Conservation (phyloP, 768 basidiomycete species). For the Boletus reticulatus region DNA sequence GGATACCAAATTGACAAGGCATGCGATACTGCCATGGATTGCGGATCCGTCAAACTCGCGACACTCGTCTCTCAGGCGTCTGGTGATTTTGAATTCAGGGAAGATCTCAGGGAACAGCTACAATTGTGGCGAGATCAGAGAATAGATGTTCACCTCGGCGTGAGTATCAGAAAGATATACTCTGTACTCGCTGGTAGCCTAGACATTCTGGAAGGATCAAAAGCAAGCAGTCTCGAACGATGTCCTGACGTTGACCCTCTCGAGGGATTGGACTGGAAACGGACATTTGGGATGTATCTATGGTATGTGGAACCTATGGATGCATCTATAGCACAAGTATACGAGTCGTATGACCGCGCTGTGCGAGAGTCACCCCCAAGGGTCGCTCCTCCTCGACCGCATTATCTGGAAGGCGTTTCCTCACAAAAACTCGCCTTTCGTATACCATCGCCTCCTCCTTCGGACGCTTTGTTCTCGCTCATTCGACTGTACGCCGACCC, state of each 20-base stretch:
- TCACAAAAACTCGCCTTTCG: constrained; percentile 36
- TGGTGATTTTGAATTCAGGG: constrained; percentile 71
- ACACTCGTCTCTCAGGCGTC: constrained; percentile 86
- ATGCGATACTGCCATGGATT: constrained; percentile 67
- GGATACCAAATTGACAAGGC: constrained; percentile 90
- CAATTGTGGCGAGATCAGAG: constrained; percentile 80
- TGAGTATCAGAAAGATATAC: constrained; percentile 74
- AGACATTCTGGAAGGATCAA: constrained; percentile 53
- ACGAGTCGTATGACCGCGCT: constrained; percentile 55
- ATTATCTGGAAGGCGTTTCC: constrained; percentile 44
- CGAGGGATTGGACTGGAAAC: constrained; percentile 88
- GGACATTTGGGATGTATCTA: constrained; percentile 83
- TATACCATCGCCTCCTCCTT: constrained; percentile 41
- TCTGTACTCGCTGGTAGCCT: constrained; percentile 79
- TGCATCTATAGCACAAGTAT: constrained; percentile 66
- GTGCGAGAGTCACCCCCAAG: constrained; percentile 37
- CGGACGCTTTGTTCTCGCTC: constrained; percentile 79
- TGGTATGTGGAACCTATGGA: constrained; percentile 84
- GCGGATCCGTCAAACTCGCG: constrained; percentile 80
- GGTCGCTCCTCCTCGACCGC: constrained; percentile 56
- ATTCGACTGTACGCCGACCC: constrained; percentile 78
- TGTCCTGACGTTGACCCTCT: constrained; percentile 60
- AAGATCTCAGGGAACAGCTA: constrained; percentile 72
- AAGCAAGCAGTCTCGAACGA: constrained; percentile 49
- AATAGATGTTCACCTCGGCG: constrained; percentile 64